A percentile compares a stretch with the other conserved stretches of the same genome.
Evolutionary conservation across 768 basidiomycete genomes (phyloP).

Genomic region (Termitomyces eurrhizus): DNA sequence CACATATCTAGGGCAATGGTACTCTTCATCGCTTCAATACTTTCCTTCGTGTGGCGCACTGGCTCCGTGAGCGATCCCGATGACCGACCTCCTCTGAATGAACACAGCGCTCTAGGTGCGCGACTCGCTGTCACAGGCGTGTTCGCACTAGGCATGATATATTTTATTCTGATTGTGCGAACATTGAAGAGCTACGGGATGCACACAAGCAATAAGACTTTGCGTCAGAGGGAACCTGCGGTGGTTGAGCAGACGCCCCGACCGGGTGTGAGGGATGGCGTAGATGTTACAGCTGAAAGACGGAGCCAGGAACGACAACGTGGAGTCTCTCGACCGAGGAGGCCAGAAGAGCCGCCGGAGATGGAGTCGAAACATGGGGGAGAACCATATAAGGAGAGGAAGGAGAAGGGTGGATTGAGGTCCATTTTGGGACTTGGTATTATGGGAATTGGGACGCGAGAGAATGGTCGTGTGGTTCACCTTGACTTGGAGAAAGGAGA

Average conservation of each 20-base stretch:
- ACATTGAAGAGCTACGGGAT: conserved; percentile 60
- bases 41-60: conserved; percentile 70
- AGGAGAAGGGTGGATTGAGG: conserved; percentile 4
- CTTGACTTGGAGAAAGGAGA: conserved; percentile 1
- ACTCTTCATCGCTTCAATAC: conserved; percentile 56
- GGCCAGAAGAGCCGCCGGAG: conserved; percentile 12
- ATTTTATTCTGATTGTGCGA: conserved; percentile 56
- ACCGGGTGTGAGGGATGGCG: conserved; percentile 10
- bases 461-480: background rate
- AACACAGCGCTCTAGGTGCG: conserved; percentile 40
- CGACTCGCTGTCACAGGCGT: conserved; percentile 53
- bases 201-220: conserved; percentile 14
- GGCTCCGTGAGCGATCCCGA: conserved; percentile 43
- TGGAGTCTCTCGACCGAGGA: conserved; percentile 10
- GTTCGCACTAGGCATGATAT: conserved; percentile 55
- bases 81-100: conserved; percentile 32
- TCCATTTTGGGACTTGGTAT: conserved; percentile 2
- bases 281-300: conserved; percentile 20
- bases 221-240: conserved; percentile 7
- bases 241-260: conserved; percentile 6
- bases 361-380: background rate
- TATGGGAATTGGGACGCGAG: background rate
- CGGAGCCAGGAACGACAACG: conserved; percentile 25
- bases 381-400: background rate
- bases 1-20: conserved; percentile 53